These are phyloP conservation scores for Ceratobasidium sp. DNA, from an alignment of 1,284 basidiomycete genomes.

Conservation along the genomic window DNA sequence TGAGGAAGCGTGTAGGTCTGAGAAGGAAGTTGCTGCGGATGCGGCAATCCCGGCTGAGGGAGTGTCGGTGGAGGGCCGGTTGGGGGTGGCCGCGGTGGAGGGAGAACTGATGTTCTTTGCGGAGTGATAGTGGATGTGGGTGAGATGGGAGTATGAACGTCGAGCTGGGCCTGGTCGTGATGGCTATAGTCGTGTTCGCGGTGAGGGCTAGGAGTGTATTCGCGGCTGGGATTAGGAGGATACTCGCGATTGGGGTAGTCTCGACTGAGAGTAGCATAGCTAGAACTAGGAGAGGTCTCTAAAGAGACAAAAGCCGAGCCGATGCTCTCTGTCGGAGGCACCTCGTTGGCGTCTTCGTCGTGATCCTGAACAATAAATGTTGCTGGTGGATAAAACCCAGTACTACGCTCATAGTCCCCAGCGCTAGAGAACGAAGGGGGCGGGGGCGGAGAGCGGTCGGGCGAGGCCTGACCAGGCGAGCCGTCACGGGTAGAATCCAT, in stretches of 20 bases:
- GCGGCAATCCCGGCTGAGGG: conserved; percentile 59
- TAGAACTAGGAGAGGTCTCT: conserved; percentile 60
- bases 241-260: conserved; percentile 9
- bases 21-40: conserved; percentile 55
- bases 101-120: conserved; percentile 67
- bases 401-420: conserved; percentile 30
- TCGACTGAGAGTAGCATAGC: conserved; percentile 53
- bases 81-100: conserved; percentile 76
- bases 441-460: conserved; percentile 4
- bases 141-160: conserved; percentile 26
- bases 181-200: conserved; percentile 37
- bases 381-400: conserved; percentile 23
- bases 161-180: conserved; percentile 12
- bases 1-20: not conserved
- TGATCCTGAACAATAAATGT: conserved; percentile 33
- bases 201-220: conserved; percentile 19
- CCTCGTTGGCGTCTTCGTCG: conserved; percentile 49
- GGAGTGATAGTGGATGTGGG: conserved; percentile 38
- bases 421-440: conserved; percentile 20
- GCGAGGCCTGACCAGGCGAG: conserved; percentile 11
- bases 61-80: conserved; percentile 70
- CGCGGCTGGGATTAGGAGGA: conserved; percentile 19
- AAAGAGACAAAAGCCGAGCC: conserved; percentile 64
- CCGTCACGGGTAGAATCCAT: conserved; percentile 58
- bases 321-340: conserved; percentile 60